These are phyloP conservation scores for Oenanthe javanica DNA, from an alignment of 140 eudicot genomes.

Conservation along the genomic window DNA sequence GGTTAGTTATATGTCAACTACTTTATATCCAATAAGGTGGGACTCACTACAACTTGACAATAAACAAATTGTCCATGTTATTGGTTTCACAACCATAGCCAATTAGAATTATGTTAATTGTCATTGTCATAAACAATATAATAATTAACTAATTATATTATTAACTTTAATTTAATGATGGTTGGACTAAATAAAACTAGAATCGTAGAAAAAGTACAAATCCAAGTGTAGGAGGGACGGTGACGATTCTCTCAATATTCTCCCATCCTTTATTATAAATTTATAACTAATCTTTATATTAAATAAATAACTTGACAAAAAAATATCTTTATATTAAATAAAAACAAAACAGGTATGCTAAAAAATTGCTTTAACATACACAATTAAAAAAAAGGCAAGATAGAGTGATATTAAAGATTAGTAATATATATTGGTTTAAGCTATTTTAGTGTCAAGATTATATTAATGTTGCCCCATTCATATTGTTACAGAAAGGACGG, in stretches of 20 bases:
- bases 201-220: neutral
- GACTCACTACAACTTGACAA: slow-evolving; percentile 1
- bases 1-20: slow-evolving; percentile 4
- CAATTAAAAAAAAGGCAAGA: no score
- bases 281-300: neutral
- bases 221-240: neutral
- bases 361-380: no score
- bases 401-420: no score
- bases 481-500: neutral
- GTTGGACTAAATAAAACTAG: neutral
- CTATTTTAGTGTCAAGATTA: no score
- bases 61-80: neutral
- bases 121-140: neutral
- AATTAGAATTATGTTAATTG: neutral
- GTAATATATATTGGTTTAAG: no score
- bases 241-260: neutral
- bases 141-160: no score
- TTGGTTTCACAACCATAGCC: slow-evolving; percentile 7
- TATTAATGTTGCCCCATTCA: neutral
- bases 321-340: no score
- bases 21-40: slow-evolving; percentile 2
- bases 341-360: no score
- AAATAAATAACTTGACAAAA: no score
- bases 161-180: neutral
- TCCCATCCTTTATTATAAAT: neutral